These are phyloP conservation scores for Parietaria judaica DNA, from an alignment of 306 rosid genomes.

Conservation along the genomic window DNA sequence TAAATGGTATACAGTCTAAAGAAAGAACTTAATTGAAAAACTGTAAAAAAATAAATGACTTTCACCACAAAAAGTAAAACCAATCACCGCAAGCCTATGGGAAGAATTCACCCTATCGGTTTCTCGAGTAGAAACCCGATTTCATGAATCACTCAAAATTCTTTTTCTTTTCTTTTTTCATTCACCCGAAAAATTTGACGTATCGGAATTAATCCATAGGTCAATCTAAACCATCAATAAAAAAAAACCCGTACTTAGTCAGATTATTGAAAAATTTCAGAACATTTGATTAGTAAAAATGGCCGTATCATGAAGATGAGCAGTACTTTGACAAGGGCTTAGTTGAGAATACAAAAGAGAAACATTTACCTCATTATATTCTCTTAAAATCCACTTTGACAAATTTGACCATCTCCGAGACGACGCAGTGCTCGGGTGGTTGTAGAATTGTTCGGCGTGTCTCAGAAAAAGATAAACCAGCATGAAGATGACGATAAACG, in stretches of 20 bases:
- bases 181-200: too few species aligned
- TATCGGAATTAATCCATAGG: too few species aligned
- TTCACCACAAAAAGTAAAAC: neutral
- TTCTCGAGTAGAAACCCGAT: too few species aligned
- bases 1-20: neutral
- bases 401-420: conserved; percentile 94
- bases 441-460: conserved; percentile 91
- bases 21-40: neutral
- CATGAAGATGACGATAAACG: conserved; percentile 96
- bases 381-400: conserved; percentile 89
- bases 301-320: too few species aligned
- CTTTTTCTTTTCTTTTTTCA: too few species aligned
- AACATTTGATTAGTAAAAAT: too few species aligned
- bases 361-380: conserved; percentile 73
- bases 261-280: too few species aligned
- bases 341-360: neutral
- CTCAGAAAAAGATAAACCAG: conserved; percentile 84
- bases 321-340: neutral
- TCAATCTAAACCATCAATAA: neutral
- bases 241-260: too few species aligned
- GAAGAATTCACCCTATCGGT: too few species aligned
- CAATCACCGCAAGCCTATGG: too few species aligned
- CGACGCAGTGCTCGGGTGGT: conserved; percentile 84
- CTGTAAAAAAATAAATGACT: neutral
- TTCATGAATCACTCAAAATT: too few species aligned